Base-by-base conservation (phyloP, 1,284 basidiomycete genomes). In the Kalmanozyma brasiliensis region DNA sequence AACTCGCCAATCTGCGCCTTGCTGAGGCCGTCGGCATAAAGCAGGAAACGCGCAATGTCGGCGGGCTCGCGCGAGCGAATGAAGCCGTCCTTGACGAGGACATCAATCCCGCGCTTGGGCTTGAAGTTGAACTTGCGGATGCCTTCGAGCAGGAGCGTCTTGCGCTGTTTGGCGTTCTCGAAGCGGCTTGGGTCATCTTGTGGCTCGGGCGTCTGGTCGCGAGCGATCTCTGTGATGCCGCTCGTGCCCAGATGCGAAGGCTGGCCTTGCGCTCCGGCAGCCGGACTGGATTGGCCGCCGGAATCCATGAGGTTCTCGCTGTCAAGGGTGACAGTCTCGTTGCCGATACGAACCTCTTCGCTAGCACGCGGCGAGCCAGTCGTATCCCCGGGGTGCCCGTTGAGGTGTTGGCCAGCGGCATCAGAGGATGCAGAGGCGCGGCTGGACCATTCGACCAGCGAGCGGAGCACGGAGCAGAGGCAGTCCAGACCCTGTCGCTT, bases 41-140 rank as follows among this genome's bases (percentile, higher is more conserved):
- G 86, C 49, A 99, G 84, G 85, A 99, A 98, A 17, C 84, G 84
- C 0, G 96, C 95, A 61, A 99, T 87, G 76, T 94, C 91, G 55
- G 86, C 84, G 1, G 96, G 92, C 14, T 88, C 85, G 17, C 86
- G 87, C 69, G 87, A 89, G 17, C 87, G 84, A 66, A 99, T 94
- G 81, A 98, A 95, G 6, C 93, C 94, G 40, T 90, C 87, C 78
- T 96, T 91, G 36, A 94, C 82, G 49, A 98, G 86, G 81, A 92
- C 97, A 84, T 91, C 87, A 46, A 99, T 87, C 17, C 96, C 96
- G 88, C 94, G 70, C 49, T 79, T 79, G 11, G 96, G 94, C 84
- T 98, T 98, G 85, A 91, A 94, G 84, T 98, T 98, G 85, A 99
- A 99, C 83, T 93, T 93, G 83, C 91, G 93, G 82, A 99, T 92